Percentiles rank a stretch among this genome's conserved stretches.
Evolutionary conservation across 1,284 basidiomycete species (phyloP).

Genomic region (Xanthoconium separans): DNA sequence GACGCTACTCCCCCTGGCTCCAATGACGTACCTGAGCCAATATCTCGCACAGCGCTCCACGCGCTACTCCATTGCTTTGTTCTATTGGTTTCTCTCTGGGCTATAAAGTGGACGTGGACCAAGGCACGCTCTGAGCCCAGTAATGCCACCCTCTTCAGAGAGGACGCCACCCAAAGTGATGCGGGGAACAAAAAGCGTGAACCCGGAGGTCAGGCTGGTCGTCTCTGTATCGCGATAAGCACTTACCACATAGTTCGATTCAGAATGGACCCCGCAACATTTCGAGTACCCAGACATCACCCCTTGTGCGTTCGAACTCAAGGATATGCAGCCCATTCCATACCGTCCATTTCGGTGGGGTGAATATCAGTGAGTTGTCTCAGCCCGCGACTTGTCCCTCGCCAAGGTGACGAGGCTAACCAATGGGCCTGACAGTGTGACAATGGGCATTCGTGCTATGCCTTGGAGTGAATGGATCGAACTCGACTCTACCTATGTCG

Average conservation of each 20-base stretch:
- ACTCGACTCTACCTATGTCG: constrained; percentile 54
- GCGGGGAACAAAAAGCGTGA: constrained; percentile 23
- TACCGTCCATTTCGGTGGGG: constrained; percentile 67
- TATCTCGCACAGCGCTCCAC: constrained; percentile 14
- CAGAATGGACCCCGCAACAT: constrained; percentile 49
- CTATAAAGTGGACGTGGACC: constrained; percentile 17
- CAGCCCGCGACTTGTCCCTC: constrained; percentile 22
- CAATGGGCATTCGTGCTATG: constrained; percentile 68
- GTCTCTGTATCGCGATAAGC: not conserved
- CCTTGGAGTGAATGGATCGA: constrained; percentile 67
- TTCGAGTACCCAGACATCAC: constrained; percentile 54
- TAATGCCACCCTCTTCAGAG: not conserved
- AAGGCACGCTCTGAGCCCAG: not conserved
- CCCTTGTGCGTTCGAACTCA: constrained; percentile 40
- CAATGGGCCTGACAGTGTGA: constrained; percentile 60
- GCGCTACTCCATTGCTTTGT: constrained; percentile 15
- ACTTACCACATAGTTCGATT: constrained; percentile 3
- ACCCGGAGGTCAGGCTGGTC: constrained; percentile 22
- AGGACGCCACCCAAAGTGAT: constrained; percentile 1
- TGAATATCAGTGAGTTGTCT: constrained; percentile 54
- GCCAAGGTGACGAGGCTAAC: constrained; percentile 53
- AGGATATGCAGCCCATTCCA: constrained; percentile 51
- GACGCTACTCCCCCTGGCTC: constrained; percentile 15
- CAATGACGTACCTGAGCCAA: constrained; percentile 23
- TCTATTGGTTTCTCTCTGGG: constrained; percentile 10